Evolutionary conservation across 202 grass and related monocot genomes (phyloP).

Genomic region (Miscanthus sacchariflorus): DNA sequence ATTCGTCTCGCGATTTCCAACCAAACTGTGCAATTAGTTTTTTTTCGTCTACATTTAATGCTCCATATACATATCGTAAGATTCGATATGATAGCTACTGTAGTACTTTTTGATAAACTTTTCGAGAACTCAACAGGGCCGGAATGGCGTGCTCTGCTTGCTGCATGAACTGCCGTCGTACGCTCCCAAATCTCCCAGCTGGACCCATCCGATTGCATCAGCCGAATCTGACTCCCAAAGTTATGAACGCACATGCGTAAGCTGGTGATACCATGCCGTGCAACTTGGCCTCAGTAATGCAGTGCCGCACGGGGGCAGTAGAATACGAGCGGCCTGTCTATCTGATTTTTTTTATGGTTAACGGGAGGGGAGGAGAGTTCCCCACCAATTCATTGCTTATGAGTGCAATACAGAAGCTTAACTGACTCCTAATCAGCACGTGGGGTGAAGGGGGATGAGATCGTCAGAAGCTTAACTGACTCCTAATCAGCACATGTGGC

Average conservation of each 20-base stretch:
- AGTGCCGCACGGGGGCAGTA: background rate
- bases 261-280: background rate
- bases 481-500: constrained; percentile 48
- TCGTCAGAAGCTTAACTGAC: background rate
- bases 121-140: too few relatives aligned
- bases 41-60: too few relatives aligned
- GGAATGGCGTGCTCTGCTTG: background rate
- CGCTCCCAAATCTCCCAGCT: constrained; percentile 33
- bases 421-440: too few relatives aligned
- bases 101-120: too few relatives aligned
- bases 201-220: background rate
- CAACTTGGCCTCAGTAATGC: background rate
- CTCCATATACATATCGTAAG: too few relatives aligned
- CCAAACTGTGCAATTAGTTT: too few relatives aligned
- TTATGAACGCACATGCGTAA: constrained; percentile 24
- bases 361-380: background rate
- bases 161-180: constrained; percentile 28
- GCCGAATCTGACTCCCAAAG: background rate
- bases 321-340: background rate
- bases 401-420: background rate
- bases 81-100: too few relatives aligned
- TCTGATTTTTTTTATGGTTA: background rate
- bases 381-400: background rate
- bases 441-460: background rate
- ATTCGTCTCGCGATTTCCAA: too few relatives aligned